Evolutionary conservation across 352 stramenopile species (phyloP), one percentile per base, ranked within the genome.

Genomic region (Nothophytophthora sp.): DNA sequence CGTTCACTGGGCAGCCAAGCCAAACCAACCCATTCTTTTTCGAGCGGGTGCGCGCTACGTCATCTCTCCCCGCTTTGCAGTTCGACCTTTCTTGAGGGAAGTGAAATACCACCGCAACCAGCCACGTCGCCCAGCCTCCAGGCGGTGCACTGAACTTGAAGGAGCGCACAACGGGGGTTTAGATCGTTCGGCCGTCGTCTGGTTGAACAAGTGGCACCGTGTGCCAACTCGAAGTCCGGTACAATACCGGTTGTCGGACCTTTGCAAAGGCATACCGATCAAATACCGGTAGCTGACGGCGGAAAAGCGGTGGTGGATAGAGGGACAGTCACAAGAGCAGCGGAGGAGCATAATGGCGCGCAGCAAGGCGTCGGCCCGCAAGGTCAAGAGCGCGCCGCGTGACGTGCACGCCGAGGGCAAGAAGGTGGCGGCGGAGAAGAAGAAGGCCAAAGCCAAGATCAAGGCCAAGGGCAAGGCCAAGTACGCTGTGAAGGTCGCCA

Each of bases 381-480:
- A 76, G 53, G 38, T 23, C 28, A 71, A 72, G 45, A 70, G 32
- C 39, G 40, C 39, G 5, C 40, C 36, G 18, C 67, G 63, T 8
- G 68, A 84, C 25, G 68, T 71, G 39, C 60, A 70, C 33, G 59
- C 36, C 2, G 49, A 70, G 29, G 53, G 45, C 5, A 69, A 65
- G 65, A 70, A 60, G 46, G 29, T 49, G 34, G 47, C 44, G 18
- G 57, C 55, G 3, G 67, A 75, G 33, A 76, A 68, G 22, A 83
- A 70, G 57, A 84, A 70, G 44, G 47, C 48, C 23, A 90, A 87
- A 41, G 40, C 43, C 19, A 84, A 87, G 65, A 61, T 80, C 34
- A 90, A 87, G 48, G 69, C 67, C 44, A 84, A 83, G 39, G 65
- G 68, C 2, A 85, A 82, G 28, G 55, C 54, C 23, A 81, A 82